phyloP scores from a whole-genome alignment of 2,329 filamentous ascomycete species.

The Didymella exigua region DNA sequence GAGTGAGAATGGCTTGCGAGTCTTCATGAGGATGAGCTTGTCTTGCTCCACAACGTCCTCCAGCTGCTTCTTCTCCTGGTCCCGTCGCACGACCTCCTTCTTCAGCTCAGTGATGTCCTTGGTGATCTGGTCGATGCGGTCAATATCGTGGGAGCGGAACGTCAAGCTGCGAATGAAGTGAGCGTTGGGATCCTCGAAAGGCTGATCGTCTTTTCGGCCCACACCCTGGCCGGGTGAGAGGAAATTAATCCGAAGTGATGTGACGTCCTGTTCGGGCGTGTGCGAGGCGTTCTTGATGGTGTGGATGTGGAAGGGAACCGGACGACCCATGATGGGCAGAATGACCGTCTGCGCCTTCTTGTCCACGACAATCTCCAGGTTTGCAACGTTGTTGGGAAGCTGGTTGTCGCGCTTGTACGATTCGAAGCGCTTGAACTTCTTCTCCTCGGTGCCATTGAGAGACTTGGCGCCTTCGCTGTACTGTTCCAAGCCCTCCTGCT shows the following conservation, averaged over 20 bases:
- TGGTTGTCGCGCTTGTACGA: slow-evolving; percentile 99
- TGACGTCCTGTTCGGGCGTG: slow-evolving; percentile 92
- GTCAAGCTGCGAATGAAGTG: slow-evolving; percentile 97
- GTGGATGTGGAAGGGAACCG: slow-evolving; percentile 96
- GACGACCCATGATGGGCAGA: slow-evolving; percentile 94
- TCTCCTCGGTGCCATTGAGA: slow-evolving; percentile 88
- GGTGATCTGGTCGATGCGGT: slow-evolving; percentile 87
- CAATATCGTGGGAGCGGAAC: slow-evolving; percentile 87
- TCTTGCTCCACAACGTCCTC: slow-evolving; percentile 99
- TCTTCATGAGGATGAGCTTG: slow-evolving; percentile 92
- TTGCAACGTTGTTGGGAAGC: slow-evolving; percentile 79
- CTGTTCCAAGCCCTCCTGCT: slow-evolving; percentile 81
- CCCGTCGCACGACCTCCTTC: slow-evolving; percentile 86
- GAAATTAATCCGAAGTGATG: slow-evolving; percentile 95
- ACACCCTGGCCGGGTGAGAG: slow-evolving; percentile 96
- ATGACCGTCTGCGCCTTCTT: slow-evolving; percentile 88
- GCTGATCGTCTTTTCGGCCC: slow-evolving; percentile 94
- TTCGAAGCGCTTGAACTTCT: slow-evolving; percentile 99
- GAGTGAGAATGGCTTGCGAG: slow-evolving; percentile 86
- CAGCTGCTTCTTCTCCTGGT: slow-evolving; percentile 99
- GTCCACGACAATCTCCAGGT: slow-evolving; percentile 88
- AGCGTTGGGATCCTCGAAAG: slow-evolving; percentile 93
- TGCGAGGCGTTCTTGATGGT: slow-evolving; percentile 99
- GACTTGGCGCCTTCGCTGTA: slow-evolving; percentile 86
- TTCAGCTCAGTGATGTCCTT: slow-evolving; percentile 96